phyloP scores from a whole-genome alignment of 768 basidiomycete species.

The Tricholoma bakamatsutake region DNA sequence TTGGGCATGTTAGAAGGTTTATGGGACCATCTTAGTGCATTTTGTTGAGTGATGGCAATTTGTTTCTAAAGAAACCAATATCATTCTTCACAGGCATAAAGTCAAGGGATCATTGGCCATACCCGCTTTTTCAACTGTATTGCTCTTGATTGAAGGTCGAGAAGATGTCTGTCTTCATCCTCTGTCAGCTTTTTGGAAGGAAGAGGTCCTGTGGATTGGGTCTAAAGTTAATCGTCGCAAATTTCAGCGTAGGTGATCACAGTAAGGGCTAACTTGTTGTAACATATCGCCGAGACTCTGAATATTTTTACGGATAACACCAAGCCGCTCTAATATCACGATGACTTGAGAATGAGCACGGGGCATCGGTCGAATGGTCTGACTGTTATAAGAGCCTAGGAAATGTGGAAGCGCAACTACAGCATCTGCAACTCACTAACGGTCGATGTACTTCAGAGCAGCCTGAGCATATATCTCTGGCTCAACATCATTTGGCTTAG shows the following conservation, averaged over 20 bases:
- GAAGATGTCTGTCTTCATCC: conserved; percentile 37
- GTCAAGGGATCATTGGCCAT: conserved; percentile 2
- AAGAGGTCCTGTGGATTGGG: conserved; percentile 18
- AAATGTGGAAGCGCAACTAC: background rate
- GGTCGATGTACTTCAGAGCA: conserved; percentile 69
- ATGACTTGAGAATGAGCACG: conserved; percentile 41
- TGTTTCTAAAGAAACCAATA: background rate
- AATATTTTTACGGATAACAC: conserved; percentile 33
- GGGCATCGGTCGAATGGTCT: conserved; percentile 45
- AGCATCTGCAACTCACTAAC: conserved; percentile 51
- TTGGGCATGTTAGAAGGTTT: conserved; percentile 4
- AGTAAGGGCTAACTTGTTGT: conserved; percentile 23
- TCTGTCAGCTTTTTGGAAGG: conserved; percentile 31
- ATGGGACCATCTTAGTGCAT: conserved; percentile 2
- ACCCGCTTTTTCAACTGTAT: conserved; percentile 38
- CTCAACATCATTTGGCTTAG: conserved; percentile 42
- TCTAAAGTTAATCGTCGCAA: conserved; percentile 16
- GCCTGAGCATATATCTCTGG: conserved; percentile 75
- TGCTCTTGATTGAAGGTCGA: conserved; percentile 31
- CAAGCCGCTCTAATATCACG: conserved; percentile 34
- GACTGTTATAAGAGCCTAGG: conserved; percentile 18
- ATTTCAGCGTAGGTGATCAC: background rate
- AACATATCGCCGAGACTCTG: conserved; percentile 24
- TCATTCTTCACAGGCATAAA: background rate
- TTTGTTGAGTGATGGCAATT: conserved; percentile 18